A percentile compares a stretch with the other conserved stretches of the same genome.
These are phyloP conservation scores for Ganoderma sp. DNA, from an alignment of 1,284 basidiomycete species.

Conservation along the genomic window DNA sequence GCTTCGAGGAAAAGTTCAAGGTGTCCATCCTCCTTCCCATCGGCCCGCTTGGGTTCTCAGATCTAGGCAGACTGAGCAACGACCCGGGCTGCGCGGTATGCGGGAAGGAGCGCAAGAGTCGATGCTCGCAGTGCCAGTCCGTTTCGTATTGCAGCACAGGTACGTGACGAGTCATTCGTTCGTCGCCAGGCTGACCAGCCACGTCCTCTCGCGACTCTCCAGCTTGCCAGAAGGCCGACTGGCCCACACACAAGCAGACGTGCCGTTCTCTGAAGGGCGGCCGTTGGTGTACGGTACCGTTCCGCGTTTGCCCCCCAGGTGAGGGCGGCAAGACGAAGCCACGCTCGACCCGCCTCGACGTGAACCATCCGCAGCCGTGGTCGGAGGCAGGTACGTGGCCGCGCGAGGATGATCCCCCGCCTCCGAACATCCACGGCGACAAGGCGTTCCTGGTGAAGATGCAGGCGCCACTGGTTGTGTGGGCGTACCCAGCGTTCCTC, in stretches of 20 bases:
- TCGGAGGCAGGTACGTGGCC: background rate
- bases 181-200: too few relatives aligned
- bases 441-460: conserved; percentile 51
- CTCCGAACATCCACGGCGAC: conserved; percentile 44
- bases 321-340: conserved; percentile 20
- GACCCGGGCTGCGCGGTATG: conserved; percentile 48
- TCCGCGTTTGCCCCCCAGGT: conserved; percentile 30
- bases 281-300: conserved; percentile 44
- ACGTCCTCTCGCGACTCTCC: too few relatives aligned
- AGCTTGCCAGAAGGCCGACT: conserved; percentile 50
- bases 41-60: conserved; percentile 44
- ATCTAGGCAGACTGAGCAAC: conserved; percentile 44
- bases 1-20: conserved; percentile 27
- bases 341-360: conserved; percentile 22
- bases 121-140: conserved; percentile 46
- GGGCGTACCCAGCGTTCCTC: conserved; percentile 35
- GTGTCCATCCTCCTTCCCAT: conserved; percentile 48
- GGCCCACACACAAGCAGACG: conserved; percentile 46
- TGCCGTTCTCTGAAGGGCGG: conserved; percentile 50
- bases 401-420: conserved; percentile 18
- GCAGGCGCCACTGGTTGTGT: conserved; percentile 33
- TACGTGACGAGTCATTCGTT: conserved; percentile 16
- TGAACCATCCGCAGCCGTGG: conserved; percentile 5
- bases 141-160: conserved; percentile 47
- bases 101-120: conserved; percentile 41